Percentiles rank a stretch among this genome's conserved stretches.
These are phyloP conservation scores for Blastobotrys niveus DNA, from an alignment of 1,139 yeast species.

Conservation along the genomic window DNA sequence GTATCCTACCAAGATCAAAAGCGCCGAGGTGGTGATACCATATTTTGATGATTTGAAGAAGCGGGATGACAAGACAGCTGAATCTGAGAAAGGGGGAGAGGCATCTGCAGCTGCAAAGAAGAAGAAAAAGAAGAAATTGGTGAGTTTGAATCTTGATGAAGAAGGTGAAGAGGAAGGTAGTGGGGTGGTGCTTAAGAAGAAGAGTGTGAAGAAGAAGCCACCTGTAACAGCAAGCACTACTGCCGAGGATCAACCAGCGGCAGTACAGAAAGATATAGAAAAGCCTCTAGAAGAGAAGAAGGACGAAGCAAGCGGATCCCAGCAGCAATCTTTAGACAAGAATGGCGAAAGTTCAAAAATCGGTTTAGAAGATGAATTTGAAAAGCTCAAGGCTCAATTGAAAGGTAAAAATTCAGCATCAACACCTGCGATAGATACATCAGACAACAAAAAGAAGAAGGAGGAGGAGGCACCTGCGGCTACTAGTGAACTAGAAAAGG, in stretches of 20 bases:
- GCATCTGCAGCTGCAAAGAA: conserved; percentile 7
- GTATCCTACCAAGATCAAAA: conserved; percentile 46
- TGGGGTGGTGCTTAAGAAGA: conserved; percentile 25
- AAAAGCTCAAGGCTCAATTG: conserved; percentile 11
- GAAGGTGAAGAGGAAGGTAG: conserved; percentile 33
- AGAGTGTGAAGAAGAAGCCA: conserved; percentile 42
- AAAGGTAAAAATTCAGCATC: conserved; percentile 7
- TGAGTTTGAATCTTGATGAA: conserved; percentile 33
- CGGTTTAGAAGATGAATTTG: conserved; percentile 14
- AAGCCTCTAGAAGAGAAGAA: background rate
- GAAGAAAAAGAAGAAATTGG: conserved; percentile 15
- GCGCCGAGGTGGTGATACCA: conserved; percentile 42
- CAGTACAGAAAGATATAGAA: too few relatives aligned
- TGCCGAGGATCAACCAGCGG: background rate
- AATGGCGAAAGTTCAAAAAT: background rate
- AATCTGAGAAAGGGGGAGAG: conserved; percentile 3
- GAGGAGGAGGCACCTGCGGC: conserved; percentile 7
- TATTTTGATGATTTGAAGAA: conserved; percentile 46
- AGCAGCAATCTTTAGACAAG: too few relatives aligned
- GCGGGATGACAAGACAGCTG: conserved; percentile 5
- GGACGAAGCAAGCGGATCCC: too few relatives aligned
- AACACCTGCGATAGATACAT: background rate
- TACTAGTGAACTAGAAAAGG: conserved; percentile 7
- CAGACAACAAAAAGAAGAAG: background rate
- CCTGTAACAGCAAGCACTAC: background rate